Conservation (phyloP, 805 yeast species). For the Kluyveromyces dobzhanskii region DNA sequence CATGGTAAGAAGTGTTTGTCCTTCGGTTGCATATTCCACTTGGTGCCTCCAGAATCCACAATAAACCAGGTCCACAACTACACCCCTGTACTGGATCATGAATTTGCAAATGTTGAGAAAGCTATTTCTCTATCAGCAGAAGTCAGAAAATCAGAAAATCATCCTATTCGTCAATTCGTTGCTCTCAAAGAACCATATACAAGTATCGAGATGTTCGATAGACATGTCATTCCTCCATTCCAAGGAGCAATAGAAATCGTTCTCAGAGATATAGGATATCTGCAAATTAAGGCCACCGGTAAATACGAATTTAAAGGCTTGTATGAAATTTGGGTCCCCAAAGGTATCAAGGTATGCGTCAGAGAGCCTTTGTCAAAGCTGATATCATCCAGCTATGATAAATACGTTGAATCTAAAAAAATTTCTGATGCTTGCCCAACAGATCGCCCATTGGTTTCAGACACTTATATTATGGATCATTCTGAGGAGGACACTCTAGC, state of each 20-base stretch:
- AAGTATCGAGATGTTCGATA: slow-evolving; percentile 23
- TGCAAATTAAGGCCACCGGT: slow-evolving; percentile 56
- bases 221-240: slow-evolving; percentile 63
- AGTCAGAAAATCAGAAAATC: slow-evolving; percentile 16
- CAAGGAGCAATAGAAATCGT: slow-evolving; percentile 59
- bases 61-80: slow-evolving; percentile 41
- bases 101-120: slow-evolving; percentile 27
- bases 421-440: slow-evolving; percentile 16
- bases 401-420: slow-evolving; percentile 31
- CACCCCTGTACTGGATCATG: slow-evolving; percentile 34
- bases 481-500: slow-evolving; percentile 16
- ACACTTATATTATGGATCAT: slow-evolving; percentile 21
- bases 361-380: slow-evolving; percentile 40
- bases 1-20: slow-evolving; percentile 36
- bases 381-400: slow-evolving; percentile 21
- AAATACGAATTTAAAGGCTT: slow-evolving; percentile 26
- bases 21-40: slow-evolving; percentile 53
- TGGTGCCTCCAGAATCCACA: slow-evolving; percentile 45
- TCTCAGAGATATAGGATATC: slow-evolving; percentile 53
- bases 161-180: slow-evolving; percentile 27
- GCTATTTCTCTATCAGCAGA: slow-evolving; percentile 25
- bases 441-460: slow-evolving; percentile 20
- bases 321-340: slow-evolving; percentile 47
- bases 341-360: slow-evolving; percentile 44
- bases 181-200: slow-evolving; percentile 13